A percentile compares a stretch with the other conserved stretches of the same genome.
Conservation (phyloP, 305 asterid species). For the Fraxinus nigra region DNA sequence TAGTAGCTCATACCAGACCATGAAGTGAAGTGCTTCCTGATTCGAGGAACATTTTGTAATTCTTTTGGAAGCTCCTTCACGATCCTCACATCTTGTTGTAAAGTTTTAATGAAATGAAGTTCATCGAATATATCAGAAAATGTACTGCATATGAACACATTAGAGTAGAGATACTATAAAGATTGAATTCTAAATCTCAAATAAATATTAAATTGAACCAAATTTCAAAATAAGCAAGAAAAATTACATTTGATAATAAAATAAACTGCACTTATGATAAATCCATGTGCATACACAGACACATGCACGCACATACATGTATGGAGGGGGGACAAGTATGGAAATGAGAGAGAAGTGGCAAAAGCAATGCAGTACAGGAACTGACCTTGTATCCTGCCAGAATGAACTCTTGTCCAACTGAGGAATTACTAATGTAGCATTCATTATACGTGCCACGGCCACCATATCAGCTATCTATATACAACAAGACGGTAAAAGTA, state of each 20-base stretch:
- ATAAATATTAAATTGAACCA: background rate
- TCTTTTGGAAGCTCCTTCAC: slow-evolving; percentile 83
- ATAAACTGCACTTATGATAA: background rate
- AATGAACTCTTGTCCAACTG: slow-evolving; percentile 86
- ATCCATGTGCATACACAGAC: background rate
- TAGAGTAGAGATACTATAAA: slow-evolving; percentile 12
- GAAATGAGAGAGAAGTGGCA: background rate
- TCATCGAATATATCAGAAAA: slow-evolving; percentile 92
- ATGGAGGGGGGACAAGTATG: background rate
- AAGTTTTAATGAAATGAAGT: slow-evolving; percentile 60
- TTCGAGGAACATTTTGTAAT: slow-evolving; percentile 73
- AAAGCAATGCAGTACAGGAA: slow-evolving; percentile 20
- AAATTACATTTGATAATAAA: background rate
- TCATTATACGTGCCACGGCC: slow-evolving; percentile 89
- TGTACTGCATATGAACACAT: slow-evolving; percentile 55
- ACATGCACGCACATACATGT: background rate
- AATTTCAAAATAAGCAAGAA: slow-evolving; percentile 7
- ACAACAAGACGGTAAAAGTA: slow-evolving; percentile 12
- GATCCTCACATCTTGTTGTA: slow-evolving; percentile 70
- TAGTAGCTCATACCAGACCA: slow-evolving; percentile 86
- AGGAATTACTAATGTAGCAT: slow-evolving; percentile 93
- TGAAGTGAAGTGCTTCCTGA: slow-evolving; percentile 88
- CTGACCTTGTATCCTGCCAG: slow-evolving; percentile 94
- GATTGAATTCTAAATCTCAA: slow-evolving; percentile 15
- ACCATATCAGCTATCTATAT: slow-evolving; percentile 96